Conservation (phyloP, 176 grass and related monocot species). For the Triticum monococcum region DNA sequence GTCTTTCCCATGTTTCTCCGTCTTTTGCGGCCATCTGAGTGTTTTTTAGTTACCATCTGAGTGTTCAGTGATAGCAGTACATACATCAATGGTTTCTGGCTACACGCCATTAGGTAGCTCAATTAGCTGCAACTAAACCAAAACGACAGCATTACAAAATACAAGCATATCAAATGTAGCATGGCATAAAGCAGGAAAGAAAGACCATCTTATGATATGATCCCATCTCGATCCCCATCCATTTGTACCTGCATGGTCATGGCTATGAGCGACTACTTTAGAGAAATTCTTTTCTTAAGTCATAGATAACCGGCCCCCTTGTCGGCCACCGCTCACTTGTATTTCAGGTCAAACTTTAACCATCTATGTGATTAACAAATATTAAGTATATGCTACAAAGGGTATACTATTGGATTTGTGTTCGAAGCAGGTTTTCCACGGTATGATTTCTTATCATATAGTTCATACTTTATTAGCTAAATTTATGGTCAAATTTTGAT, state of each 20-base stretch:
- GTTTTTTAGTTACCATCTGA: background rate
- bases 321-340: background rate
- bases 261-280: background rate
- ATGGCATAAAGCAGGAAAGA: too few species aligned
- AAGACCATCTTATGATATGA: too few species aligned
- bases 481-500: too few species aligned
- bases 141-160: conserved; percentile 14
- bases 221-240: too few species aligned
- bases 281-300: background rate
- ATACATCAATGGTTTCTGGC: background rate
- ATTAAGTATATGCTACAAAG: too few species aligned
- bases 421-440: too few species aligned
- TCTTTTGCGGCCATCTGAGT: background rate
- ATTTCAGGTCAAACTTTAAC: too few species aligned
- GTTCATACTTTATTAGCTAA: too few species aligned
- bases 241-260: background rate
- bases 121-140: background rate
- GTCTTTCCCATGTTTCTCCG: too few species aligned
- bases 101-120: background rate
- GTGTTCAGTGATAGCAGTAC: background rate
- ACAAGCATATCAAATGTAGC: conserved; percentile 18
- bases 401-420: too few species aligned
- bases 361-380: too few species aligned
- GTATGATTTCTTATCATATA: too few species aligned
- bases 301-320: background rate